These are phyloP conservation scores for Catenaria anguillulae DNA, from an alignment of 371 early-diverging fungal genomes.

Conservation along the genomic window DNA sequence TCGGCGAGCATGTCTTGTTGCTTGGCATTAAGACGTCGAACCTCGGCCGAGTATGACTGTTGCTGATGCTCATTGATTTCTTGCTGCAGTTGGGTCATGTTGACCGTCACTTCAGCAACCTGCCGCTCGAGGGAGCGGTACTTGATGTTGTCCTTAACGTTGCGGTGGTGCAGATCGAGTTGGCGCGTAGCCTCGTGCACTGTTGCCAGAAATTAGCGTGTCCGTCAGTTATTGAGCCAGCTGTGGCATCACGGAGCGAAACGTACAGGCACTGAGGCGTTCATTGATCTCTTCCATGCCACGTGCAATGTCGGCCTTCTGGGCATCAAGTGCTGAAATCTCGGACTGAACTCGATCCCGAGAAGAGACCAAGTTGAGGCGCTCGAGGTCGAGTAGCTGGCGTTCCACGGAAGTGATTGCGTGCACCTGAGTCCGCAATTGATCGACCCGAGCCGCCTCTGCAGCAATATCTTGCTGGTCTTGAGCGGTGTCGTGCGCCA, in stretches of 20 bases:
- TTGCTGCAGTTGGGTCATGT: conserved; percentile 28
- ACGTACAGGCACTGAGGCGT: no score
- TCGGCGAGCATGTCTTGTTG: conserved; percentile 34
- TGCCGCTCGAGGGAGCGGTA: conserved; percentile 9
- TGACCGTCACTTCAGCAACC: conserved; percentile 18
- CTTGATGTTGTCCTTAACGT: conserved; percentile 7
- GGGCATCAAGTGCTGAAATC: background rate
- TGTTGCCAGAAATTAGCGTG: no score
- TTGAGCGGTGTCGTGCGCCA: conserved; percentile 18
- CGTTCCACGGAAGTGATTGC: no score
- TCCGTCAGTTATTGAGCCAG: no score
- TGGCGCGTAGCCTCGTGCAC: background rate
- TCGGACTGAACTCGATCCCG: background rate
- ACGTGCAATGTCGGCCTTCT: conserved; percentile 13
- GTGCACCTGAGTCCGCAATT: no score
- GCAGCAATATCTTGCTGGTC: no score
- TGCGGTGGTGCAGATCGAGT: background rate
- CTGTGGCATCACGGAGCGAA: no score
- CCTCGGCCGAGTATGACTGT: conserved; percentile 18
- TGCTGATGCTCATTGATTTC: conserved; percentile 21
- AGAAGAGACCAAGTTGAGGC: no score
- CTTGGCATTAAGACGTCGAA: conserved; percentile 22
- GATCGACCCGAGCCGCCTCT: no score
- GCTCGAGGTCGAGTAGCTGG: no score
- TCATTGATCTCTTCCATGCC: conserved; percentile 28